Conservation (phyloP, 805 yeast genomes). For the Tanozyma kutaoensis region DNA sequence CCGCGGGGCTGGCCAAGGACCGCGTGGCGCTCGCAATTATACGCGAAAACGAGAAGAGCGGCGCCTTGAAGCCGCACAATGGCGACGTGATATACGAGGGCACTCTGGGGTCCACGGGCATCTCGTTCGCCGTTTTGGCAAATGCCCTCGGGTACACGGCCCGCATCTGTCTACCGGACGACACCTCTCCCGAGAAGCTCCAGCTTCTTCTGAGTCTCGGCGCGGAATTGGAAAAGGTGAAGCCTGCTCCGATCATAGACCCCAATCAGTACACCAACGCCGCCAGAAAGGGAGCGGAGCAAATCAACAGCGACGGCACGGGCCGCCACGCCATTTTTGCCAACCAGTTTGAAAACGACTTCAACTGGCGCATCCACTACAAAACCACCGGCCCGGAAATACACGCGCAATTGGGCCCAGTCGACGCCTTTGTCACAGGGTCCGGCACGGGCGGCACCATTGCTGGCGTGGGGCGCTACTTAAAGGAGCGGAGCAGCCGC, state of each 20-base stretch:
- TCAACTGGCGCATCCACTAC: constrained; percentile 80
- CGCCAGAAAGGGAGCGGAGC: constrained; percentile 58
- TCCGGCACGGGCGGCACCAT: constrained; percentile 72
- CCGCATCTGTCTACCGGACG: constrained; percentile 92
- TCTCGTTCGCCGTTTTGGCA: constrained; percentile 83
- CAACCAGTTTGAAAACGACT: constrained; percentile 89
- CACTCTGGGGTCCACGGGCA: constrained; percentile 94
- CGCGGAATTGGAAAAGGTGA: constrained; percentile 72
- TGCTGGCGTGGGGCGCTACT: constrained; percentile 11
- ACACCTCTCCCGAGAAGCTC: constrained; percentile 76
- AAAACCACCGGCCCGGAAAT: constrained; percentile 87
- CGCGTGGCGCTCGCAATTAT: constrained; percentile 84
- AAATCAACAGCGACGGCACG: constrained; percentile 26
- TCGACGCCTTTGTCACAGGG: constrained; percentile 78
- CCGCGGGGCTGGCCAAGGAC: constrained; percentile 95
- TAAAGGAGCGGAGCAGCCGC: constrained; percentile 30
- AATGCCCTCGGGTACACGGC: constrained; percentile 80
- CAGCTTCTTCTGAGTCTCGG: constrained; percentile 62
- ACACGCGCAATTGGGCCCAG: constrained; percentile 51
- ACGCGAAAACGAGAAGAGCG: constrained; percentile 46
- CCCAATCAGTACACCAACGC: constrained; percentile 86
- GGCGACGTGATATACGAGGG: constrained; percentile 86
- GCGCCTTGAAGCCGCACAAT: constrained; percentile 39
- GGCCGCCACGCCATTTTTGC: constrained; percentile 65
- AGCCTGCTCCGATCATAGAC: constrained; percentile 93